Conservation (phyloP, 768 basidiomycete genomes). For the Gautieria morchelliformis region DNA sequence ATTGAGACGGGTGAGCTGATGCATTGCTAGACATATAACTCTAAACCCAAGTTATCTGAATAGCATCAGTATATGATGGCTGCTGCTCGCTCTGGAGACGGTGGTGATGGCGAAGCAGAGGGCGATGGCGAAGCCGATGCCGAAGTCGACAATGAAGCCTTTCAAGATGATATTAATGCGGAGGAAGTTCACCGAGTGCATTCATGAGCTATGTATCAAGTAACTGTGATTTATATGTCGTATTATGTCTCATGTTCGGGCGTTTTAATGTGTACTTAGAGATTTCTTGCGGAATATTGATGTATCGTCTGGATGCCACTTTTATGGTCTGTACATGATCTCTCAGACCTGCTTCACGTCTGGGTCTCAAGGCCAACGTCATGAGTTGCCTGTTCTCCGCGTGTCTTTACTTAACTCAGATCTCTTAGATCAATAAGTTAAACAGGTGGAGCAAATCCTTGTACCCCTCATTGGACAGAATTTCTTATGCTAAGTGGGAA, state of each 20-base stretch:
- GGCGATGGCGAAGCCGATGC: slow-evolving; percentile 8
- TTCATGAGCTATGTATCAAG: slow-evolving; percentile 7
- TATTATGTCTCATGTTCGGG: slow-evolving; percentile 2
- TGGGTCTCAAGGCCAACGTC: too few species aligned
- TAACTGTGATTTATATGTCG: slow-evolving; percentile 1
- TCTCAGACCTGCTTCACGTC: too few species aligned
- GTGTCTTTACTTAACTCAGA: too few species aligned
- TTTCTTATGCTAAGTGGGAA: too few species aligned
- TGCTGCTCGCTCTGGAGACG: slow-evolving; percentile 7
- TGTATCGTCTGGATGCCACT: not conserved
- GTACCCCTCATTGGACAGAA: too few species aligned
- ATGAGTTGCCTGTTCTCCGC: too few species aligned
- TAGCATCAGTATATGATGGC: slow-evolving; percentile 10
- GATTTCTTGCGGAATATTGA: not conserved
- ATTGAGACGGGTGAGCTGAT: slow-evolving; percentile 57
- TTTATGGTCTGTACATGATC: not conserved
- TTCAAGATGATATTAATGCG: slow-evolving; percentile 3
- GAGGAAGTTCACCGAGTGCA: not conserved
- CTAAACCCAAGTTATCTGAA: not conserved
- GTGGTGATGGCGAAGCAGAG: slow-evolving; percentile 5
- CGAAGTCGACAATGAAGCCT: not conserved
- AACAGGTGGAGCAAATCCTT: too few species aligned
- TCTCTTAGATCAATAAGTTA: too few species aligned
- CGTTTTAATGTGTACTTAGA: slow-evolving; percentile 1
- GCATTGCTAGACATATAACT: not conserved